Percentiles rank a stretch among this genome's conserved stretches.
These are phyloP conservation scores for Coccomyxa subellipsoidea DNA, from an alignment of 163 green algal genomes.

Conservation along the genomic window DNA sequence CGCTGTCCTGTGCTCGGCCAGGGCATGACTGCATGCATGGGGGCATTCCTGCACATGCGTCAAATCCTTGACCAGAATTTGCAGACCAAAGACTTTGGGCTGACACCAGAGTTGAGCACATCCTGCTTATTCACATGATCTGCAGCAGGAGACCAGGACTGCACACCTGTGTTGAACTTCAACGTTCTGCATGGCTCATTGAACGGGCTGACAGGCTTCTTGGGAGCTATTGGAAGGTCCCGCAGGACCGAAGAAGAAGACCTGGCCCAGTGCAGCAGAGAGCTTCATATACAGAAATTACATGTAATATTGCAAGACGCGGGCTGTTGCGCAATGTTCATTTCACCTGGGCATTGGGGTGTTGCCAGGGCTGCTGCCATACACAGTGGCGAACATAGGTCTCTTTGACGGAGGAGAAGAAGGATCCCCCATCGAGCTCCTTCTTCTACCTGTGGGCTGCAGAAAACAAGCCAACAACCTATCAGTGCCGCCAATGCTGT, in stretches of 20 bases:
- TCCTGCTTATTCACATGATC: background rate
- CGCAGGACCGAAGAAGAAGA: background rate
- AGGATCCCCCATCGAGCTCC: too few relatives aligned
- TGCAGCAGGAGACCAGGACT: background rate
- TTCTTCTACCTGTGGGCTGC: too few relatives aligned
- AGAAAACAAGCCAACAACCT: too few relatives aligned
- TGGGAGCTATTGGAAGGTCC: background rate
- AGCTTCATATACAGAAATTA: too few relatives aligned
- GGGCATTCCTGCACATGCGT: background rate
- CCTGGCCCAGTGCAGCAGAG: background rate
- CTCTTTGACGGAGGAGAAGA: background rate
- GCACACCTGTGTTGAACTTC: background rate
- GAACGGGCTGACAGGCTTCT: background rate
- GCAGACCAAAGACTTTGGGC: background rate
- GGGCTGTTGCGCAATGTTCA: too few relatives aligned
- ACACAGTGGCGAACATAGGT: background rate
- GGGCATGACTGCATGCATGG: slow-evolving; percentile 4
- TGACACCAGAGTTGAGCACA: background rate
- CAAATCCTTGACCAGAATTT: too few relatives aligned
- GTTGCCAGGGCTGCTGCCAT: background rate
- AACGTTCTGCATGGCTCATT: background rate
- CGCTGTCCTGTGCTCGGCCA: background rate
- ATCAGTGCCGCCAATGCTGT: too few relatives aligned
- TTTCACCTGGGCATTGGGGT: slow-evolving; percentile 1
- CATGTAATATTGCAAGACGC: too few relatives aligned